Evolutionary conservation across 2,329 filamentous ascomycete species (phyloP), one percentile per base, ranked within the genome.

Genomic region (Nemania sp.): DNA sequence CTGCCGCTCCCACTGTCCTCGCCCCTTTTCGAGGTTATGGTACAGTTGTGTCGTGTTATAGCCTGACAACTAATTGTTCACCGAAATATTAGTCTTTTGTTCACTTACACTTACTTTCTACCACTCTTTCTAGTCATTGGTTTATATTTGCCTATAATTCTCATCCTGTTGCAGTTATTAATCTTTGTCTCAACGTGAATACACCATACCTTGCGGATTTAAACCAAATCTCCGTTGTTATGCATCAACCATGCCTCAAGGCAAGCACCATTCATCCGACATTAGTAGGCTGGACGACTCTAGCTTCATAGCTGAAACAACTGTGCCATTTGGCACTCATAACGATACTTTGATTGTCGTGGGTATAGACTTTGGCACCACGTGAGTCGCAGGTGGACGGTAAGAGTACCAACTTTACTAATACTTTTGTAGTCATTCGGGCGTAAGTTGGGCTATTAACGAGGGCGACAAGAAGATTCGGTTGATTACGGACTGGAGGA

Each of bases 331-430:
- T 13, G 38, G 5, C 38, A 41, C 5, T 41, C 38, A 13, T 13
- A 41, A 41, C 38, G 38, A 41, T 11, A 41, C 38, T 41, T 41
- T 41, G 5, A 47, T 47, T 22, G 43, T 47, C 20, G 43, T 47
- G n/a, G 43, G 43, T 11, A 47, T 47, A 47, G 43, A 47, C 43
- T 47, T 47, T 47, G 43, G 43, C 5, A 47, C 43, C 18, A 47
- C 43, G 43, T 47, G 15, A 47, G 43, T 41, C 38, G 38, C 38
- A 41, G 15, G 38, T 41, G 15, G 38, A 11, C 38, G 15, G 11
- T 18, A 13, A 41, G 38, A 6, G 38, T 3, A 18, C 18, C 18
- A 20, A 47, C 3, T 24, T 20, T 22, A 24, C 20, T 47, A 24
- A 47, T 47, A 15, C 20, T 5, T 5, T 47, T 47, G 5, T 24